A percentile compares a stretch with the other conserved stretches of the same genome.
Evolutionary conservation across 1,284 basidiomycete genomes (phyloP).

Genomic region (Agroathelia rolfsii): DNA sequence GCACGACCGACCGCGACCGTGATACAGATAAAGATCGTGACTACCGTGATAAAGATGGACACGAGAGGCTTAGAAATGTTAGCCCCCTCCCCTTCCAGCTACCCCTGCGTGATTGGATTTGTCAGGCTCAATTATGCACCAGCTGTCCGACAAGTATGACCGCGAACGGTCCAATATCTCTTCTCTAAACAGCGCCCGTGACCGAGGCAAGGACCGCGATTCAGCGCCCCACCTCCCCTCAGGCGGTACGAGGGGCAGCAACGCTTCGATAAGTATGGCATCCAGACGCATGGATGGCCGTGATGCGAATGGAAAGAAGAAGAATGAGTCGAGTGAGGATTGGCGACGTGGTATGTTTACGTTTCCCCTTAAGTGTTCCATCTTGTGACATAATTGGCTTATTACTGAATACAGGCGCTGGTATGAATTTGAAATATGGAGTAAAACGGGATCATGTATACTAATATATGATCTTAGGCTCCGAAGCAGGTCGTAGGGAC

Average conservation of each 20-base stretch:
- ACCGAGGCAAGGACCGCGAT: constrained; percentile 62
- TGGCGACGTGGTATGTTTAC: constrained; percentile 62
- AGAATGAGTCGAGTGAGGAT: constrained; percentile 63
- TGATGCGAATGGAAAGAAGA: constrained; percentile 56
- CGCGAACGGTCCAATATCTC: constrained; percentile 63
- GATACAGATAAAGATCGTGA: constrained; percentile 53
- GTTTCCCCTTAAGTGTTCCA: constrained; percentile 3
- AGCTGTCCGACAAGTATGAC: constrained; percentile 81
- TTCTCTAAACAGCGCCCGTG: constrained; percentile 29
- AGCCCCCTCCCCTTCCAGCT: constrained; percentile 19
- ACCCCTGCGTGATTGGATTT: constrained; percentile 6
- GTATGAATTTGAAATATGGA: too few species aligned
- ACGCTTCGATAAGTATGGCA: constrained; percentile 29
- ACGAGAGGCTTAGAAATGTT: constrained; percentile 65
- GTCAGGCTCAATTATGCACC: constrained; percentile 10
- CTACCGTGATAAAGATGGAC: constrained; percentile 60
- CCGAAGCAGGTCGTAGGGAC: constrained; percentile 43
- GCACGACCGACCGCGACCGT: constrained; percentile 54
- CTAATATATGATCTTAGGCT: constrained; percentile 22
- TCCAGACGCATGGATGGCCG: constrained; percentile 45
- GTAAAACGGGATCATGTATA: too few species aligned
- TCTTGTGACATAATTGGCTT: background rate
- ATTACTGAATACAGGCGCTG: constrained; percentile 28
- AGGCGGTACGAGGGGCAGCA: constrained; percentile 29
- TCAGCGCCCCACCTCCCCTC: constrained; percentile 48